A percentile compares a stretch with the other conserved stretches of the same genome.
Evolutionary conservation across 352 stramenopile species (phyloP).

Genomic region (Phytophthora colocasiae): DNA sequence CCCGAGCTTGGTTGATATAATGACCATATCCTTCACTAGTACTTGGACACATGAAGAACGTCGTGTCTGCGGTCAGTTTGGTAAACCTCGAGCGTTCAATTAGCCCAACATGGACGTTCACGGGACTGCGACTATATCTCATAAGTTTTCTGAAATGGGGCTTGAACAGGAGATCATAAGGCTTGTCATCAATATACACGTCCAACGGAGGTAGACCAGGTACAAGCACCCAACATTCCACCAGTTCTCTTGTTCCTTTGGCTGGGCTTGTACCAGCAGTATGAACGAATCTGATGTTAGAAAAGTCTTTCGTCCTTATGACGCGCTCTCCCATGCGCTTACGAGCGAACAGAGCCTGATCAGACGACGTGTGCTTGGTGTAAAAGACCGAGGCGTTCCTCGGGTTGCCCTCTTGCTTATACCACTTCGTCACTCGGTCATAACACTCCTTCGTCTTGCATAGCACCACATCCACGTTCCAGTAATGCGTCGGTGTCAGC

Average conservation of each 20-base stretch:
- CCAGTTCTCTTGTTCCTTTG: conserved; percentile 57
- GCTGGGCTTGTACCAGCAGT: conserved; percentile 50
- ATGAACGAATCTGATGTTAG: conserved; percentile 53
- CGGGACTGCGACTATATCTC: conserved; percentile 28
- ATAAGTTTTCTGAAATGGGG: conserved; percentile 21
- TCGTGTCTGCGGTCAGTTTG: conserved; percentile 48
- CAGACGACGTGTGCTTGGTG: conserved; percentile 58
- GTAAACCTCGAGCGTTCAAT: conserved; percentile 42
- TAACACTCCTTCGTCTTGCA: conserved; percentile 66
- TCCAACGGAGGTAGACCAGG: conserved; percentile 53
- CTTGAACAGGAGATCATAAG: conserved; percentile 31
- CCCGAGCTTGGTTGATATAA: conserved; percentile 74
- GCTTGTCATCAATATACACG: conserved; percentile 39
- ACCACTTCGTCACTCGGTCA: conserved; percentile 50
- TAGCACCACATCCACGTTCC: conserved; percentile 57
- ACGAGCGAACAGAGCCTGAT: conserved; percentile 37
- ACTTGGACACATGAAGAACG: conserved; percentile 70
- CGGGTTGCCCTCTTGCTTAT: conserved; percentile 53
- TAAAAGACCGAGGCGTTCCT: conserved; percentile 45
- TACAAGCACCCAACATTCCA: conserved; percentile 61
- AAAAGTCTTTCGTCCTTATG: conserved; percentile 48
- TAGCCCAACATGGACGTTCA: conserved; percentile 35
- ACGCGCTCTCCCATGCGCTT: conserved; percentile 22
- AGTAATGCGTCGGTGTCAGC: conserved; percentile 52
- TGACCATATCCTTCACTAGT: conserved; percentile 68